Base-by-base conservation (phyloP, 257 asterid genomes). In the Nyctanthes arbortristis region DNA sequence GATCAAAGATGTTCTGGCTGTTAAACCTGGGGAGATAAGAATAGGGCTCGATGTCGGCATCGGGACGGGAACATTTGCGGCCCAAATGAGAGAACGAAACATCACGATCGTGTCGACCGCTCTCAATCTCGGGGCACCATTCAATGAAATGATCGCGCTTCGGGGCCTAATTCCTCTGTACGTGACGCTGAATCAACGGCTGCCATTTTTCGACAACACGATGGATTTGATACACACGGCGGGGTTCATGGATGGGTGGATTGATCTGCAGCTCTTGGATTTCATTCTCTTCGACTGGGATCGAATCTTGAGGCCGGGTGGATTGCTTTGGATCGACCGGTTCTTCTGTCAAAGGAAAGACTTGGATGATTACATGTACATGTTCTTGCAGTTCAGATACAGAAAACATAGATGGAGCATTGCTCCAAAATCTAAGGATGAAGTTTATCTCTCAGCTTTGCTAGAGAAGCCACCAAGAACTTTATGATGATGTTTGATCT, bases 211-310 rank as follows among this genome's bases (percentile, higher is more conserved):
- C 1, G 98, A 92, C 18, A 92, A 92, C 89, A 90, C 97, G 3
- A 72, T 90, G 96, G 97, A 92, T 66, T 34, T 90, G 82, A 90
- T 92, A 34, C 98, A 92, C 84, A 84, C 97, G 1, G 56, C 80
- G 11, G 95, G 98, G 24, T 83, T 92, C 66, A 78, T 92, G 96
- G 98, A 92, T 28, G 98, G 96, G 14, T 85, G 93, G 97, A 88
- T 88, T 8, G 96, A 93, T 79, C 59, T 90, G 67, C 91, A 79
- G 79, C 66, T 88, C 64, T 67, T 93, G 69, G 98, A 90, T 75
- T 93, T 84, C 65, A 88, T 93, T 61, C 75, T 93, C 58, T 93
- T 90, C 25, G 97, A 93, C 11, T 93, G 98, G 98, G 98, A 93
- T 64, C 88, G 97, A 0, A 76, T 90, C 7, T 67, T 90, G 69